Base-by-base conservation (phyloP, 2,329 filamentous ascomycete genomes). In the Epichloe typhina region DNA sequence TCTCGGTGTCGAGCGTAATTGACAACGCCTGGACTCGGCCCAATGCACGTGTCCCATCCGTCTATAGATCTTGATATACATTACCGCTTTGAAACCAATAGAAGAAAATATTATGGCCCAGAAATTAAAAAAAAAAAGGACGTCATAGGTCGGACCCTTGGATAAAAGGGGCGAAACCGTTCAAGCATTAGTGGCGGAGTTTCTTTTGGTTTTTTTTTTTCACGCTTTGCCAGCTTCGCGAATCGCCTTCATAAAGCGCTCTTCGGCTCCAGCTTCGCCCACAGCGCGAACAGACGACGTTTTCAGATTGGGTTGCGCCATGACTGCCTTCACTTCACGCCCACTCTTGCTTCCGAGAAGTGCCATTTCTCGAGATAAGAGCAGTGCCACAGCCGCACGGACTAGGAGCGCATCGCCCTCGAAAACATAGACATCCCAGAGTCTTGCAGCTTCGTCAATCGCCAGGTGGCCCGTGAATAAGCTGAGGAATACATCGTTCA, bases 351-450 rank as follows among this genome's bases (percentile, higher is more conserved):
- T 67, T 8, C 71, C 68, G 1, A 80, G 68, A 3, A 81, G 64
- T 1, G 68, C 61, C 66, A 75, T 75, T 58, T 80, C 77, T 17
- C 69, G 69, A 33, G 71, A 68, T 5, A 77, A 57, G 19, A 93
- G 64, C 17, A 86, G 70, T 0, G 83, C 87, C 0, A 89, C 82
- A 0, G 79, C 84, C 1, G 84, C 84, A 0, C 86, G 72, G 6
- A 91, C 76, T 0, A 90, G 69, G 1, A 86, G 72, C 1, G 77
- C 72, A 56, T 94, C 88, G 26, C 86, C 86, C 61, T 94, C 88
- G 56, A 94, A 88, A 3, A 86, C 80, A 57, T 87, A 88, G 0
- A 91, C 79, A 56, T 94, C 88, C 85, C 86, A 91, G 12, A 93
- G 66, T 2, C 88, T 72, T 1, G 81, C 79, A 4, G 81, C 84